phyloP scores from a whole-genome alignment of 257 asterid genomes.

The Gentiana macrophylla region DNA sequence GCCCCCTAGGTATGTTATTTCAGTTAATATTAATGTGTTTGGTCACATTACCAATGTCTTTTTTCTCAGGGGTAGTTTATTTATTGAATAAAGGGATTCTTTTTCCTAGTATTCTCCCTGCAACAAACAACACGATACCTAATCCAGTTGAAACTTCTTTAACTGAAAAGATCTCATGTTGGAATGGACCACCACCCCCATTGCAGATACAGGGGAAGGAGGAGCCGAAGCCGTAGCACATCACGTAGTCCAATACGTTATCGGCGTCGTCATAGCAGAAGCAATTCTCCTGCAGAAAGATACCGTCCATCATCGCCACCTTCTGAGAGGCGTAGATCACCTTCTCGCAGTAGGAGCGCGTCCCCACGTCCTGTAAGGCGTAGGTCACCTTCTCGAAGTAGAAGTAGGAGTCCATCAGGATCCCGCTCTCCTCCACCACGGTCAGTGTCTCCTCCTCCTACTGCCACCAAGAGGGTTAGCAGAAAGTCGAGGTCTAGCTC shows the following conservation, averaged over 20 bases:
- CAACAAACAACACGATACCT: too few relatives aligned
- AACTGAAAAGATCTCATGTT: too few relatives aligned
- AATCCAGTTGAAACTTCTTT: too few relatives aligned
- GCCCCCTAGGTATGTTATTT: constrained; percentile 63
- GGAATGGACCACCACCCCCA: background rate
- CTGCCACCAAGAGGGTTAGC: constrained; percentile 15
- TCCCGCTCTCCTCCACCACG: constrained; percentile 33
- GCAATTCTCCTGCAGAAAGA: constrained; percentile 59
- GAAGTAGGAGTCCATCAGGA: constrained; percentile 46
- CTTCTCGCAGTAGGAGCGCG: constrained; percentile 49
- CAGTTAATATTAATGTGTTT: too few relatives aligned
- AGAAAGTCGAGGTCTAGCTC: constrained; percentile 42
- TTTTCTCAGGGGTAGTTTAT: too few relatives aligned
- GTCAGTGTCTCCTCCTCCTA: constrained; percentile 34
- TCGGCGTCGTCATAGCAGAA: constrained; percentile 78
- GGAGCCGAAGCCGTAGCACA: constrained; percentile 68
- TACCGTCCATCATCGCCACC: constrained; percentile 32
- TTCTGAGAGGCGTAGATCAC: constrained; percentile 22
- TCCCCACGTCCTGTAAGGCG: constrained; percentile 44
- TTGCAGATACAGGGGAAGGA: constrained; percentile 71
- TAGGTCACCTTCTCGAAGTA: constrained; percentile 36
- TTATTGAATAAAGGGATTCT: too few relatives aligned
- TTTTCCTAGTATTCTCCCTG: too few relatives aligned
- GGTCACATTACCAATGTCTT: too few relatives aligned
- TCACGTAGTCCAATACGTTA: constrained; percentile 82